Base-by-base conservation (phyloP, 306 rosid species). In the Cucurbita moschata region DNA sequence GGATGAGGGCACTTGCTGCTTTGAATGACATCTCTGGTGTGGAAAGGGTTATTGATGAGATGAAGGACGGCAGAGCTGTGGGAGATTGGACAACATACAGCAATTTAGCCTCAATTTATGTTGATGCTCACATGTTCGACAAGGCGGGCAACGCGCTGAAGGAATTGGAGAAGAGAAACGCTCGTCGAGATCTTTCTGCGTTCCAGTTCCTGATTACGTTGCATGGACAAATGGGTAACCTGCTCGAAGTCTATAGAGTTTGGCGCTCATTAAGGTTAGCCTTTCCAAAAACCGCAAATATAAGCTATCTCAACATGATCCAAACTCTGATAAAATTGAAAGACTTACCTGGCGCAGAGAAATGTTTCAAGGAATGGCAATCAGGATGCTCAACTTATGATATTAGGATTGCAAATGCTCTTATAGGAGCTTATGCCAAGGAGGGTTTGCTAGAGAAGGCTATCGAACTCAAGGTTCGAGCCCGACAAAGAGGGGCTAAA, bases 241-340 rank as follows among this genome's bases (percentile, higher is more conserved):
- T 91, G 55, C 57, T 57, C 35, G 97, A 91, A 81, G 92, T 91
- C 76, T 84, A 91, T 72, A 83, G 91, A 75, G 82, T 89, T 43
- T 91, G 99, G 99, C 95, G 97, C 68, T 94, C 97, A 44, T 87
- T 89, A 73, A 87, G 91, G 85, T 75, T 94, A 83, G 94, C 92
- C 52, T 91, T 89, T 77, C 87, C 89, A 10, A 89, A 85, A 81
- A 89, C 95, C 60, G 87, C 90, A 73, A 89, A 89, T 79, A 77
- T 86, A 79, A 91, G 97, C 88, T 91, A 94, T 84, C 84, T 94
- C 75, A 89, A 87, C 66, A 89, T 90, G 96, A 83, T 91, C 72
- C 95, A 91, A 72, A 89, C 79, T 15, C 74, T 91, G 85, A 82
- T 82, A 55, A 94, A 86, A 47, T 78, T 94, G 82, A 86, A 86